Base-by-base conservation (phyloP, 78 protist genomes). In the Chrysochromulina parva region DNA sequence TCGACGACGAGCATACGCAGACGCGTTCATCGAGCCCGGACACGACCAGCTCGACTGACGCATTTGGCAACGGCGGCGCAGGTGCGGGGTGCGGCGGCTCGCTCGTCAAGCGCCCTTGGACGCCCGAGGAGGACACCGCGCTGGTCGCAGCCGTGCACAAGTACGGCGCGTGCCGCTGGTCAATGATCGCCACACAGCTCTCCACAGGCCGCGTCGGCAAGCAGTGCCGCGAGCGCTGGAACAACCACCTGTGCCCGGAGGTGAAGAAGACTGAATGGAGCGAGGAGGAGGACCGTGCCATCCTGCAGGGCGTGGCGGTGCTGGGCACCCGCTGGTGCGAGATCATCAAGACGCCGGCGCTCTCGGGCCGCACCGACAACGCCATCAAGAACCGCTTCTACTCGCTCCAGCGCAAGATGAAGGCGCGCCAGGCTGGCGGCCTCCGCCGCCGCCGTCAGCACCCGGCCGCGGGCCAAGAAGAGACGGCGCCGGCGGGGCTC, bases 151-250 rank as follows among this genome's bases (percentile, higher is more conserved):
- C 20, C 7, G 69, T 62, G 69, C 69, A 20, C 55, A 74, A 19
- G 84, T 74, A 74, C 55, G 84, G 84, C 53, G 55, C 84, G 13
- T 16, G 58, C 19, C 84, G 84, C 84, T 74, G 84, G 84, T 48
- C 84, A 7, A 5, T 74, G 28, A 74, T 74, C 55, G 84, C 84
- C 26, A 74, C 84, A 57, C 84, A 74, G 26, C 55, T 74, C 28
- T 26, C 80, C 4, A 2, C 84, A 5, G 84, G 84, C 20, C 53
- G 84, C 53, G 55, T 50, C 10, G 84, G 84, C 3, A 74, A 74
- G 55, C 84, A 74, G 55, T 22, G 28, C 62, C 7, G 62, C 7
- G 62, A 58, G 62, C 62, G 62, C 7, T 58, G 62, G 71, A 65
- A 38, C 84, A 74, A 74, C 24, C 84, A 74, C 24, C 84, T 74